Evolutionary conservation across 1,284 basidiomycete species (phyloP), one percentile per base, ranked within the genome.

Genomic region (Boletellus sp.): DNA sequence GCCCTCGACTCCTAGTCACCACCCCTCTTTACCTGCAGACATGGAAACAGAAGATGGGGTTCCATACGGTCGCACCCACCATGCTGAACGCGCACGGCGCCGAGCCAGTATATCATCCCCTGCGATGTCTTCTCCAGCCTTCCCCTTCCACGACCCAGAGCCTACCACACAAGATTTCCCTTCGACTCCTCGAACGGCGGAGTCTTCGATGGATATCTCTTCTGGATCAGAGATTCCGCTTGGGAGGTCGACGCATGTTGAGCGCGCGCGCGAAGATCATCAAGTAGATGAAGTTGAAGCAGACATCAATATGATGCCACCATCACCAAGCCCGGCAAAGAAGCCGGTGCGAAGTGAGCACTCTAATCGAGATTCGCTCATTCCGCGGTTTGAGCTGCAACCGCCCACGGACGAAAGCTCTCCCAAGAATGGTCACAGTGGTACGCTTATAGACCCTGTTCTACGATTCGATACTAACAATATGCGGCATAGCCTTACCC

Each of bases 51-150:
- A 85, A 57, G 78, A 78, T 49, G 85, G 85, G 3, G 71, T 89
- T 38, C 85, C 85, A 1, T 81, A 83, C 50, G 87, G 85, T 12
- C 76, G 83, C 15, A 79, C 78, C n/a, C 87, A 87, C 66, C 86
- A 87, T 59, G 71, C 74, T 6, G 77, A 83, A 37, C 74, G 77
- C 22, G 70, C 74, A 57, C 62, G 67, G 12, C 65, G 65, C 42
- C 51, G 64, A 43, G 62, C 56, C 6, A 65, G 55, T 38, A 24
- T 66, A 44, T 66, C 66, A 0, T 69, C 65, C 16, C 57, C 64
- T 18, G 64, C 62, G 5, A 47, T 65, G 18, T 54, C 60, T 43
- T 19, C 26, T 15, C 58, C 62, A 22, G 46, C 44, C 6, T 63
- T 64, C 35, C 52, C 58, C 13, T 61, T 65, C 22, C 42, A 49